These are phyloP conservation scores for Lentinus brumalis DNA, from an alignment of 768 basidiomycete genomes.

Conservation along the genomic window DNA sequence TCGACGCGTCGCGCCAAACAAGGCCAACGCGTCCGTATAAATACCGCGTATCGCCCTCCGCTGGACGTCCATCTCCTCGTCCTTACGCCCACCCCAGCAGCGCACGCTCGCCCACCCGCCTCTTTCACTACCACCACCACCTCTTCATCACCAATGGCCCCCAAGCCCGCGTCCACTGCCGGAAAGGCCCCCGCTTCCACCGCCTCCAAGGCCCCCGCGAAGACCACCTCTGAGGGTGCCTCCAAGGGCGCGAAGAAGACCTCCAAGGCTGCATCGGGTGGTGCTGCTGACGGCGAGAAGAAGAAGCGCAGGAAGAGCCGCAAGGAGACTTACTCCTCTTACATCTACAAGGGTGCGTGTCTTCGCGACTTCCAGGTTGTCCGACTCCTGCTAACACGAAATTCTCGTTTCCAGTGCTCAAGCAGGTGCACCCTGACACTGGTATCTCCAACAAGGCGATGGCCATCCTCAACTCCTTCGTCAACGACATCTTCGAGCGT, in stretches of 20 bases:
- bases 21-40: slow-evolving; percentile 28
- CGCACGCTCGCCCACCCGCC: slow-evolving; percentile 7
- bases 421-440: slow-evolving; percentile 98
- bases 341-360: slow-evolving; percentile 83
- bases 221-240: slow-evolving; percentile 48
- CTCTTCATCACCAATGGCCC: slow-evolving; percentile 48
- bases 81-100: slow-evolving; percentile 18
- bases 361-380: neutral
- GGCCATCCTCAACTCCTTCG: slow-evolving; percentile 95
- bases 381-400: neutral
- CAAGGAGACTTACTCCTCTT: slow-evolving; percentile 93
- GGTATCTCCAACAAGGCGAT: slow-evolving; percentile 99
- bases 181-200: slow-evolving; percentile 77
- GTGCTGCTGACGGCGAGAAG: slow-evolving; percentile 67
- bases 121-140: slow-evolving; percentile 3
- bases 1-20: slow-evolving; percentile 30
- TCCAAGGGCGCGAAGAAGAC: slow-evolving; percentile 84
- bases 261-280: slow-evolving; percentile 50
- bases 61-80: slow-evolving; percentile 21
- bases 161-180: slow-evolving; percentile 82
- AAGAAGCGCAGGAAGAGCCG: slow-evolving; percentile 84
- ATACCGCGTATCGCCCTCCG: slow-evolving; percentile 7
- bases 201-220: slow-evolving; percentile 74
- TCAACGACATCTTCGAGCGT: slow-evolving; percentile 95
- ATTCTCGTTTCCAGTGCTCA: slow-evolving; percentile 62